These are phyloP conservation scores for Xylariaceae sp. DNA, from an alignment of 2,329 filamentous ascomycete genomes.

Conservation along the genomic window DNA sequence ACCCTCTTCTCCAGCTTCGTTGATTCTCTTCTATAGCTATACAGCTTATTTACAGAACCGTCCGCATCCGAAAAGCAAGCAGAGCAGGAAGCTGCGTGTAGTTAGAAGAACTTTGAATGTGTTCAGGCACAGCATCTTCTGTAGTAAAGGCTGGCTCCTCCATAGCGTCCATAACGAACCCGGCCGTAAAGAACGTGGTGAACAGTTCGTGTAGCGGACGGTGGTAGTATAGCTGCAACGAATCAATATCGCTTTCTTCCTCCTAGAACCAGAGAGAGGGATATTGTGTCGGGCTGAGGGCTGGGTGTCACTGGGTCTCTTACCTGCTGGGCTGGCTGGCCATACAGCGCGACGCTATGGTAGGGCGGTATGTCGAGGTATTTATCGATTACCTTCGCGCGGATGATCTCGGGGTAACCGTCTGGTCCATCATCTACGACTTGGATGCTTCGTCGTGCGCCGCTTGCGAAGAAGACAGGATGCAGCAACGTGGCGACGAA, in stretches of 20 bases:
- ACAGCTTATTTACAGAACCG: conserved; percentile 1
- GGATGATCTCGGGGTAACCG: conserved; percentile 7
- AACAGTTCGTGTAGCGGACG: conserved; percentile 19
- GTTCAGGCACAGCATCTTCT: conserved; percentile 7
- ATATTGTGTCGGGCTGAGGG: background rate
- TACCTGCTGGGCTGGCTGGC: conserved; percentile 23
- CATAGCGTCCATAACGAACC: conserved; percentile 23
- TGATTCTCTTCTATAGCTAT: no score
- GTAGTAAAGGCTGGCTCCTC: conserved; percentile 16
- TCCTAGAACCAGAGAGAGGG: background rate
- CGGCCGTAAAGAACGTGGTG: conserved; percentile 17
- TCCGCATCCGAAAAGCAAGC: conserved; percentile 16
- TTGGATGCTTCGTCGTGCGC: conserved; percentile 10
- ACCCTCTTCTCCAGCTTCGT: no score
- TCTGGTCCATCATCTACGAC: conserved; percentile 6
- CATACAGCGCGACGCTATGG: conserved; percentile 11
- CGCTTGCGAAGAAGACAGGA: conserved; percentile 17
- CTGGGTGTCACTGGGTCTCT: background rate
- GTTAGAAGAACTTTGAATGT: background rate
- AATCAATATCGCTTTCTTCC: background rate
- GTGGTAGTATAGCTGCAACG: conserved; percentile 7
- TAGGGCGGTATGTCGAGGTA: conserved; percentile 23
- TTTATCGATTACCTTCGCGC: conserved; percentile 15
- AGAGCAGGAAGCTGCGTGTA: conserved; percentile 21
- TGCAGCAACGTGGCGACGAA: conserved; percentile 21